Percentiles rank a stretch among this genome's conserved stretches.
These are phyloP conservation scores for Entomortierella lignicola DNA, from an alignment of 192 early-diverging fungal genomes.

Conservation along the genomic window DNA sequence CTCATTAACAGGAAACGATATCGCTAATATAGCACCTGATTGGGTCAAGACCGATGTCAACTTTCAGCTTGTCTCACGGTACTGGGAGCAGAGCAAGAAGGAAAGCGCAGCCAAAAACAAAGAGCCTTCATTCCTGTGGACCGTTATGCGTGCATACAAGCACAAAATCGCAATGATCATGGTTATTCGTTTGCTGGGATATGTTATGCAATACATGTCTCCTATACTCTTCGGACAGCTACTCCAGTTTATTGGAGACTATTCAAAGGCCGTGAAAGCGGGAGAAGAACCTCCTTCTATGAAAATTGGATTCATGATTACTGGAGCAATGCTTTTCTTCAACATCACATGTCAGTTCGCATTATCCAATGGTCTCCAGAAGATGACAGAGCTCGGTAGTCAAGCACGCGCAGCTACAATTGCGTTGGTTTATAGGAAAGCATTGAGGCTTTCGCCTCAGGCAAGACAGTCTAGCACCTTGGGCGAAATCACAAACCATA, in stretches of 20 bases:
- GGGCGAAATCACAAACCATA: slow-evolving; percentile 65
- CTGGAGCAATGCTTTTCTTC: slow-evolving; percentile 21
- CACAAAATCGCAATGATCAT: slow-evolving; percentile 1
- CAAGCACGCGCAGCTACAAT: slow-evolving; percentile 75
- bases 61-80: neutral
- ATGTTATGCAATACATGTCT: slow-evolving; percentile 5
- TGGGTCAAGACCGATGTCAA: slow-evolving; percentile 7
- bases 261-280: slow-evolving; percentile 8
- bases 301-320: slow-evolving; percentile 25
- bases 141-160: slow-evolving; percentile 24
- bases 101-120: neutral
- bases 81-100: slow-evolving; percentile 18
- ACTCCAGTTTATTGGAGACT: slow-evolving; percentile 30
- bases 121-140: slow-evolving; percentile 34
- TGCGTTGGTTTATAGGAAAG: slow-evolving; percentile 75
- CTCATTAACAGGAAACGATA: slow-evolving; percentile 20
- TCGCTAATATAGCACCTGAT: slow-evolving; percentile 18
- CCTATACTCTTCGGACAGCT: slow-evolving; percentile 45
- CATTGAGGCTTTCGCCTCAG: slow-evolving; percentile 66
- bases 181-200: slow-evolving; percentile 7
- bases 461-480: slow-evolving; percentile 15
- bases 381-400: slow-evolving; percentile 60
- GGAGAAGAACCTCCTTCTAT: slow-evolving; percentile 4
- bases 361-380: slow-evolving; percentile 1
- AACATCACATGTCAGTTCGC: slow-evolving; percentile 3